Evolutionary conservation across 768 basidiomycete species (phyloP).

Genomic region (Filobasidium wieringae): DNA sequence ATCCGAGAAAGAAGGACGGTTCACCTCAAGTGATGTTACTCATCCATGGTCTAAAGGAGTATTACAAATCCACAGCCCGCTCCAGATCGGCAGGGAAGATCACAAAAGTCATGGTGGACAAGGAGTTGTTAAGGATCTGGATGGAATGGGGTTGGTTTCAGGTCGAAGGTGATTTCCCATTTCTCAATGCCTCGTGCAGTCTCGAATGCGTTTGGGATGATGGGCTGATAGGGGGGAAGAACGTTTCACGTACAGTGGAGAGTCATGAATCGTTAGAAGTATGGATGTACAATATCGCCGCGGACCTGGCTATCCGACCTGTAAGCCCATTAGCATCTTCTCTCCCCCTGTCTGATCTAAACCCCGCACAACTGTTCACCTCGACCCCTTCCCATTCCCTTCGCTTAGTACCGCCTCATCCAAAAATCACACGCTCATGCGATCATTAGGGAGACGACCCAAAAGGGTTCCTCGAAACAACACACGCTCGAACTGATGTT

Average conservation of each 20-base stretch:
- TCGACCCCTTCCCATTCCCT: background rate
- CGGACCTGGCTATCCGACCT: slow-evolving; percentile 31
- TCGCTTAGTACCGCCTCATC: slow-evolving; percentile 27
- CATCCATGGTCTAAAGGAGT: slow-evolving; percentile 32
- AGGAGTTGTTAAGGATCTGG: slow-evolving; percentile 31
- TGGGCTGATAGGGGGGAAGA: too few species aligned
- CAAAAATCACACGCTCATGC: slow-evolving; percentile 35
- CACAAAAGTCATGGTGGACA: slow-evolving; percentile 25
- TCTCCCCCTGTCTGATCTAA: background rate
- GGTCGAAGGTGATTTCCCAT: slow-evolving; percentile 28
- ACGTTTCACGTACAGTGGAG: too few species aligned
- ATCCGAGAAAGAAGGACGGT: slow-evolving; percentile 1
- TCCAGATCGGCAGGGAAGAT: slow-evolving; percentile 18
- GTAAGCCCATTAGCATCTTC: slow-evolving; percentile 17
- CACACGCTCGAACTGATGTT: slow-evolving; percentile 36
- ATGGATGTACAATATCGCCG: slow-evolving; percentile 31
- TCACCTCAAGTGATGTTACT: slow-evolving; percentile 23
- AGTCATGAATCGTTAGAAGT: too few species aligned
- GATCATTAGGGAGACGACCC: slow-evolving; percentile 21
- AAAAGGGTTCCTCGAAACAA: slow-evolving; percentile 19
- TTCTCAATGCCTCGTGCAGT: background rate
- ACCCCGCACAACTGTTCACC: background rate
- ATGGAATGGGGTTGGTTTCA: slow-evolving; percentile 28
- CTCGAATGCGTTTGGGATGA: background rate
- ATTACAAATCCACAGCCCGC: slow-evolving; percentile 23